A percentile compares a stretch with the other conserved stretches of the same genome.
Evolutionary conservation across 2,329 filamentous ascomycete genomes (phyloP).

Genomic region (Phyllosticta ampelicida): DNA sequence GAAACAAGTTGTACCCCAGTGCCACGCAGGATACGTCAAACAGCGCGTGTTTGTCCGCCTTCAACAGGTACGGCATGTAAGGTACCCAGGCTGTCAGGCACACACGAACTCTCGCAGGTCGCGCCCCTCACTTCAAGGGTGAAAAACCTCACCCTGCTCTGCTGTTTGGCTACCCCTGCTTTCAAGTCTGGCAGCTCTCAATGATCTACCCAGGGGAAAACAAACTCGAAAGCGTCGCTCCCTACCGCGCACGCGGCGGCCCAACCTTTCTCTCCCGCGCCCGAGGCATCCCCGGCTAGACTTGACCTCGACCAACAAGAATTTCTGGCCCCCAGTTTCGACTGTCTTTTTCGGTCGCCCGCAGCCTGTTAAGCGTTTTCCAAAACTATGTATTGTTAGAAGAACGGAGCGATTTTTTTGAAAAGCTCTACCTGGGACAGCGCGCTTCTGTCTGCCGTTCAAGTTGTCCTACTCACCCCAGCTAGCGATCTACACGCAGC

Average conservation of each 20-base stretch:
- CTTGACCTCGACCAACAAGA: neutral
- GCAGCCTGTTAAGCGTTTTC: neutral
- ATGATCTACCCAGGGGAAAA: neutral
- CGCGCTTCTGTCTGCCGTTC: neutral
- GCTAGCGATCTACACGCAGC: neutral
- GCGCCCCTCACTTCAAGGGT: neutral
- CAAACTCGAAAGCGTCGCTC: neutral
- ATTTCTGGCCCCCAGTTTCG: neutral
- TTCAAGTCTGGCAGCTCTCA: neutral
- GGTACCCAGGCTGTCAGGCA: neutral
- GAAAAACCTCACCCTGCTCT: neutral
- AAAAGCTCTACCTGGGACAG: neutral
- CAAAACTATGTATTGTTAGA: neutral
- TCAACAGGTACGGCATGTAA: neutral
- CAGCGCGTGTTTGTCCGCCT: neutral
- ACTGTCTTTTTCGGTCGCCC: neutral
- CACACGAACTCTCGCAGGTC: neutral
- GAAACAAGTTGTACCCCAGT: neutral
- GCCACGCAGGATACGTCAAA: neutral
- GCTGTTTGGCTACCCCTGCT: neutral
- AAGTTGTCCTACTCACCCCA: neutral
- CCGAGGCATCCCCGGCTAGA: neutral
- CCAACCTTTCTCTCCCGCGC: neutral
- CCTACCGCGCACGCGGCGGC: neutral
- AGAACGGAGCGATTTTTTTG: neutral